phyloP scores from a whole-genome alignment of 2,329 filamentous ascomycete genomes.

The Dothideomycetes sp. region DNA sequence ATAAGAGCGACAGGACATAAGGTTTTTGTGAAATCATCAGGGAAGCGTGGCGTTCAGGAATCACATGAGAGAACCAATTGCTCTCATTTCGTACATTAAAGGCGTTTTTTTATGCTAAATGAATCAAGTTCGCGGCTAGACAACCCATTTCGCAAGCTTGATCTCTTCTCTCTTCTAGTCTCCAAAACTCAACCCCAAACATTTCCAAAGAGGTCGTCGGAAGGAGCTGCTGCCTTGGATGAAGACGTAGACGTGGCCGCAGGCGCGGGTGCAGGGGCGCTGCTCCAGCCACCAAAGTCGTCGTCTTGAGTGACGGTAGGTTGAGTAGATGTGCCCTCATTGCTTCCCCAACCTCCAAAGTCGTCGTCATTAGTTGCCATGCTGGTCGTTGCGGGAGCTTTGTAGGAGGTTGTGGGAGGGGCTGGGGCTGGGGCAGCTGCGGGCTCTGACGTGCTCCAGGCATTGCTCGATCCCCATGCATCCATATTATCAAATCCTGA shows the following conservation, averaged over 20 bases:
- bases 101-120: no score
- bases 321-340: conserved; percentile 36
- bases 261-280: conserved; percentile 44
- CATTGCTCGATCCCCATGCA: conserved; percentile 74
- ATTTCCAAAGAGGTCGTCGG: conserved; percentile 89
- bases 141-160: no score
- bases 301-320: conserved; percentile 68
- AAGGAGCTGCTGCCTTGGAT: conserved; percentile 46
- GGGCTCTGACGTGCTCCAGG: conserved; percentile 62
- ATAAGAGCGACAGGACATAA: no score
- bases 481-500: conserved; percentile 50
- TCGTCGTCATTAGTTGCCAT: conserved; percentile 42
- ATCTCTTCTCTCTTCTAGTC: no score
- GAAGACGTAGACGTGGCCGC: conserved; percentile 32
- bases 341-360: conserved; percentile 53
- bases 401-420: conserved; percentile 24
- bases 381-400: conserved; percentile 34
- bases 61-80: no score
- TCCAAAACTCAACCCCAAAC: conserved; percentile 96
- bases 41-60: no score
- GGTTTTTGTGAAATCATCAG: no score
- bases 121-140: no score
- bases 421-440: conserved; percentile 33
- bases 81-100: no score
- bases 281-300: conserved; percentile 93